phyloP scores from a whole-genome alignment of 2,329 filamentous ascomycete species.

The Pyrenochaeta sp. region DNA sequence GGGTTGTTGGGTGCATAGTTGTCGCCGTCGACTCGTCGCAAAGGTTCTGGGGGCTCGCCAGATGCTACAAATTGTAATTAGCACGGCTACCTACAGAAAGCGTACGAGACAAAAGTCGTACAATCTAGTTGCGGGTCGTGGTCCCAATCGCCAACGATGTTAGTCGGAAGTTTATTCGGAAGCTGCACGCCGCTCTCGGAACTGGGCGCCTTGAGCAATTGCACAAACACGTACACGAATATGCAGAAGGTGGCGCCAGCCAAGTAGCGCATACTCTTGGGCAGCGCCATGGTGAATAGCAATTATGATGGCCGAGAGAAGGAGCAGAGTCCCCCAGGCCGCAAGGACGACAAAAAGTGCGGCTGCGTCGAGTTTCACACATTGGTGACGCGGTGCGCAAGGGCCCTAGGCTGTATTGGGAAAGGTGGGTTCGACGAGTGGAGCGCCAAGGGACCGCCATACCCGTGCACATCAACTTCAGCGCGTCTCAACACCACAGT shows the following conservation, averaged over 20 bases:
- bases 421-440: constrained; percentile 16
- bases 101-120: constrained; percentile 57
- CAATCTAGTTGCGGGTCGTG: constrained; percentile 88
- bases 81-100: background rate
- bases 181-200: constrained; percentile 57
- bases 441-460: constrained; percentile 8
- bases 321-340: constrained; percentile 17
- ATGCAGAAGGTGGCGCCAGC: constrained; percentile 75
- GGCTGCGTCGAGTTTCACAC: constrained; percentile 12
- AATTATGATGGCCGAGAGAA: constrained; percentile 2
- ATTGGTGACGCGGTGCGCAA: constrained; percentile 16
- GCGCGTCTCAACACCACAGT: constrained; percentile 16
- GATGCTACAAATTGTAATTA: constrained; percentile 66
- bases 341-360: constrained; percentile 3
- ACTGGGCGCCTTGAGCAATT: constrained; percentile 70
- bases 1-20: constrained; percentile 80
- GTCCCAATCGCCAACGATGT: constrained; percentile 68
- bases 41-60: constrained; percentile 79
- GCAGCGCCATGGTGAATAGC: constrained; percentile 75
- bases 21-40: constrained; percentile 73
- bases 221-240: constrained; percentile 81
- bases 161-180: constrained; percentile 41
- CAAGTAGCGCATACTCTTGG: constrained; percentile 83
- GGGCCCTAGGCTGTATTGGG: constrained; percentile 7
- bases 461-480: constrained; percentile 5